phyloP scores from a whole-genome alignment of 768 basidiomycete species.

The Mycena filopes region DNA sequence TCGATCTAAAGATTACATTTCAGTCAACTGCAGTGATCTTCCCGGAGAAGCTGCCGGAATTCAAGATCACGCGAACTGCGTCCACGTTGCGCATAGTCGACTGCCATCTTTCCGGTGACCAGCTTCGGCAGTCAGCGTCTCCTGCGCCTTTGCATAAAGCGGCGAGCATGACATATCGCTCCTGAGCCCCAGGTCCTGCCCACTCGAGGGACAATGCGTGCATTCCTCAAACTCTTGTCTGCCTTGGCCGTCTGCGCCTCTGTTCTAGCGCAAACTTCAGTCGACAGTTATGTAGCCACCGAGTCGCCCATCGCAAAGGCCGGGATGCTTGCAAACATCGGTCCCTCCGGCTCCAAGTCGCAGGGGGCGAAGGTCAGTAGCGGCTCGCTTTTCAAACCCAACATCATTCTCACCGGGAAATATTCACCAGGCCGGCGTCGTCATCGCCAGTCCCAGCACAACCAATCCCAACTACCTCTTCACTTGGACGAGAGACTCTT shows the following conservation, averaged over 20 bases:
- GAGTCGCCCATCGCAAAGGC: slow-evolving; percentile 72
- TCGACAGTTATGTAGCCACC: slow-evolving; percentile 62
- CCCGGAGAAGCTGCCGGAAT: slow-evolving; percentile 7
- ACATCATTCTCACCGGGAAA: slow-evolving; percentile 37
- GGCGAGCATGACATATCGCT: not conserved
- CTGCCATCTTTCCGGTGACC: not conserved
- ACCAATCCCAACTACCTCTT: slow-evolving; percentile 73
- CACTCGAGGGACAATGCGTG: slow-evolving; percentile 42
- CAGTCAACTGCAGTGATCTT: not conserved
- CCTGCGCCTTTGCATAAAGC: not conserved
- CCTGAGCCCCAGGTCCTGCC: not conserved
- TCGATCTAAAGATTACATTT: not conserved
- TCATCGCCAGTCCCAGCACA: slow-evolving; percentile 67
- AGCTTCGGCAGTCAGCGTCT: no score
- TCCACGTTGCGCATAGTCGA: slow-evolving; percentile 13
- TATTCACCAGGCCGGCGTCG: slow-evolving; percentile 59
- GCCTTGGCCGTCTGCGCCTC: slow-evolving; percentile 39
- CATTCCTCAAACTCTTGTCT: slow-evolving; percentile 41
- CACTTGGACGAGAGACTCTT: slow-evolving; percentile 82
- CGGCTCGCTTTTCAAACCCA: not conserved
- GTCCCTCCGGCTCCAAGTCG: slow-evolving; percentile 63
- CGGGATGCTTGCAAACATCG: slow-evolving; percentile 78
- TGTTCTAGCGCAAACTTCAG: slow-evolving; percentile 44
- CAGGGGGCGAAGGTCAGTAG: slow-evolving; percentile 61
- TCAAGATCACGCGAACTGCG: slow-evolving; percentile 16